These are phyloP conservation scores for Zymoseptoria crescenta DNA, from an alignment of 2,329 filamentous ascomycete species.

Conservation along the genomic window DNA sequence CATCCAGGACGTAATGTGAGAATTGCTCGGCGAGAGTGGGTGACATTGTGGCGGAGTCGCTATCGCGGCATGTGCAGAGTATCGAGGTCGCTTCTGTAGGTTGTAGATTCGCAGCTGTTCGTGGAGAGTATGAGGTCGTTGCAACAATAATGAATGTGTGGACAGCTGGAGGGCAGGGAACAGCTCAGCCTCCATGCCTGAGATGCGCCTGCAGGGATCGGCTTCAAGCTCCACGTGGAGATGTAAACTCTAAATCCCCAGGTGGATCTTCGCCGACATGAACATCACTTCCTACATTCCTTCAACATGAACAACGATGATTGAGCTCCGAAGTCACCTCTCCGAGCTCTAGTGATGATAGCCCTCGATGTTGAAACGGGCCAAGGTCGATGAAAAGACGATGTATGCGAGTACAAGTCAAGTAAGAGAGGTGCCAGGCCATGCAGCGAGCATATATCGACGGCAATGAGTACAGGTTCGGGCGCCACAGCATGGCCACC, in stretches of 20 bases:
- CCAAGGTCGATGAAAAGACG: background rate
- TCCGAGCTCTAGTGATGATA: background rate
- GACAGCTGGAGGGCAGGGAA: too few species aligned
- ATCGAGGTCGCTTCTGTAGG: background rate
- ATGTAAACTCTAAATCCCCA: background rate
- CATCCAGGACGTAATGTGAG: conserved; percentile 65
- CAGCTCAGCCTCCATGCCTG: background rate
- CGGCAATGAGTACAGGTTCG: too few species aligned
- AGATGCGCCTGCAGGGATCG: background rate
- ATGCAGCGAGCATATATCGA: too few species aligned
- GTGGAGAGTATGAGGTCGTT: background rate
- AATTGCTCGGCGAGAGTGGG: conserved; percentile 26
- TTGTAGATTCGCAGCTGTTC: background rate
- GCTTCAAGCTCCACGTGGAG: background rate
- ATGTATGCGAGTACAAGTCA: background rate
- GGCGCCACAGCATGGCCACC: too few species aligned
- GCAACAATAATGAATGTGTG: too few species aligned
- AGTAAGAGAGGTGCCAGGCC: too few species aligned
- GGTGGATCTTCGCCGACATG: background rate
- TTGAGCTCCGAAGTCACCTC: too few species aligned
- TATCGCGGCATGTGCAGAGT: background rate
- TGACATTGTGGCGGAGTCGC: conserved; percentile 11
- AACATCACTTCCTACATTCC: background rate
- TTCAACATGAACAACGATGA: too few species aligned
- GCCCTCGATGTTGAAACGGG: too few species aligned